A percentile compares a stretch with the other conserved stretches of the same genome.
Evolutionary conservation across 2,329 filamentous ascomycete species (phyloP).

Genomic region (Tolypocladium amazonense): DNA sequence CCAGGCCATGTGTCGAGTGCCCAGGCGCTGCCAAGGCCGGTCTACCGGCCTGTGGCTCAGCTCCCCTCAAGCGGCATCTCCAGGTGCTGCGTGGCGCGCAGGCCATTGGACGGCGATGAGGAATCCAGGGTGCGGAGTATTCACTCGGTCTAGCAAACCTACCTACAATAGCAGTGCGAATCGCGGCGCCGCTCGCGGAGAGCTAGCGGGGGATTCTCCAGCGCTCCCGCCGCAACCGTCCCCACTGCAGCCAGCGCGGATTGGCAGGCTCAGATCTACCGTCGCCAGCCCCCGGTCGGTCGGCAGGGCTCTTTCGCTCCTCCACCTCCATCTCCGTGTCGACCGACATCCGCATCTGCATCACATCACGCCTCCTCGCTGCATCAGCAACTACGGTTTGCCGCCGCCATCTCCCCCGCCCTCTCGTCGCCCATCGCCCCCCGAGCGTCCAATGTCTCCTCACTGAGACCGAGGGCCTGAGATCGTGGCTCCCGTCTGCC

Average conservation of each 20-base stretch:
- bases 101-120: neutral
- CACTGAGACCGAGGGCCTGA: slow-evolving; percentile 7
- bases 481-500: neutral
- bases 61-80: neutral
- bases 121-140: neutral
- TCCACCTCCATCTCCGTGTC: neutral
- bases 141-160: no score
- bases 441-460: slow-evolving; percentile 7
- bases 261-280: neutral
- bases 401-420: neutral
- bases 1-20: neutral
- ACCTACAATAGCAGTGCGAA: no score
- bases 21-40: neutral
- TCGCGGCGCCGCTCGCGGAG: neutral
- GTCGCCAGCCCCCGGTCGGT: neutral
- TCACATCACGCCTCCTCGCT: neutral
- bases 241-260: neutral
- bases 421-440: neutral
- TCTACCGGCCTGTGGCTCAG: neutral
- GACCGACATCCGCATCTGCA: neutral
- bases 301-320: neutral
- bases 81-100: neutral
- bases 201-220: neutral
- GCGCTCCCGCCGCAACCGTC: neutral
- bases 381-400: neutral